A percentile compares a stretch with the other conserved stretches of the same genome.
phyloP scores from a whole-genome alignment of 2,329 filamentous ascomycete genomes.

The Leptographium procerum region DNA sequence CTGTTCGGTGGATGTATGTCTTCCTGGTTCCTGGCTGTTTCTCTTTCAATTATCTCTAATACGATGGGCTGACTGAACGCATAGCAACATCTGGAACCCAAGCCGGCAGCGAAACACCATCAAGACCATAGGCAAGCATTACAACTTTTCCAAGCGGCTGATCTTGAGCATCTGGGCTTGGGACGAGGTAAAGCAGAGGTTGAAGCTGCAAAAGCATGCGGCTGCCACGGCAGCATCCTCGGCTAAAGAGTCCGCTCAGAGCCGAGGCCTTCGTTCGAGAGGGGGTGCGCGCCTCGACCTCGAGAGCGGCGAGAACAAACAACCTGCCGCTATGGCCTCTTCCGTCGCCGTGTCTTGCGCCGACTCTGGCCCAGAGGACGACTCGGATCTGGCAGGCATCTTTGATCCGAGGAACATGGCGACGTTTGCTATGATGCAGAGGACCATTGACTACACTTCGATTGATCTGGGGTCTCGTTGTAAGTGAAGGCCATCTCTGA shows the following conservation, averaged over 20 bases:
- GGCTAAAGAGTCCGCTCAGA: not conserved
- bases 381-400: not conserved
- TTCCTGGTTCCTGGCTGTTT: no score
- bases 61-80: conserved; percentile 3
- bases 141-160: conserved; percentile 58
- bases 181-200: conserved; percentile 12
- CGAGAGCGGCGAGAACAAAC: not conserved
- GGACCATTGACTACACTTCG: conserved; percentile 66
- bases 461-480: conserved; percentile 58
- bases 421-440: conserved; percentile 45
- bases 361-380: not conserved
- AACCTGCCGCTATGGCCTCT: not conserved
- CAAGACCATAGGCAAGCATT: conserved; percentile 43
- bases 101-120: conserved; percentile 46
- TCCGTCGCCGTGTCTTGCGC: no score
- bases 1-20: conserved; percentile 57
- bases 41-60: no score
- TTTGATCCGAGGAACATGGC: conserved; percentile 16
- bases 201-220: not conserved
- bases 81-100: conserved; percentile 59
- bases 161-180: conserved; percentile 47
- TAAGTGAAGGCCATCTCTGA: conserved; percentile 22
- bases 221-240: not conserved
- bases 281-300: not conserved
- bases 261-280: not conserved